phyloP scores from a whole-genome alignment of 768 basidiomycete genomes.

The Agrocybe chaxingu region DNA sequence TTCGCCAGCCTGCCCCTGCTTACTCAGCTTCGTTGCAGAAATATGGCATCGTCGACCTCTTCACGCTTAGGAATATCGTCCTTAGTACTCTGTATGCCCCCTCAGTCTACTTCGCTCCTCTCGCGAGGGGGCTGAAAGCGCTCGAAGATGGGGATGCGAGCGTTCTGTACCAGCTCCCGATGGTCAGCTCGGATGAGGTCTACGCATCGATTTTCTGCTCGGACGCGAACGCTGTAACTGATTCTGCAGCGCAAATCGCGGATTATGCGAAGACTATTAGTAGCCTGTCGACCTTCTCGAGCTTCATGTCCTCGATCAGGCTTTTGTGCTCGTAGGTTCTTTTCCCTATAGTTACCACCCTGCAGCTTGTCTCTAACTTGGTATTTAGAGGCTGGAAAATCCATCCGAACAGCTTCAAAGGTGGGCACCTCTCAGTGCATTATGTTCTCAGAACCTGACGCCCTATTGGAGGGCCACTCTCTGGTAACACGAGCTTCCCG shows the following conservation, averaged over 20 bases:
- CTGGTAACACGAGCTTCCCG: conserved; percentile 33
- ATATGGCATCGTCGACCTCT: conserved; percentile 37
- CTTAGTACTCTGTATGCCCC: conserved; percentile 33
- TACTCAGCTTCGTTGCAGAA: conserved; percentile 7
- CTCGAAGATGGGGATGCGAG: conserved; percentile 27
- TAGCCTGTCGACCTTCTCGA: too few relatives aligned
- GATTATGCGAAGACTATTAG: too few relatives aligned
- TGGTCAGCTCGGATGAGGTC: not conserved
- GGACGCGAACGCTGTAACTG: not conserved
- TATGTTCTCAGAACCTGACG: too few relatives aligned
- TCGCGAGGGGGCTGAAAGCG: conserved; percentile 34
- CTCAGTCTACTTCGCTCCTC: conserved; percentile 23
- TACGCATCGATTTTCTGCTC: not conserved
- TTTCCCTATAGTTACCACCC: not conserved
- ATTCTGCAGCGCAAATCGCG: not conserved
- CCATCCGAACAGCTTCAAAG: conserved; percentile 8
- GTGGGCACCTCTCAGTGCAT: not conserved
- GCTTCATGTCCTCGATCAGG: not conserved
- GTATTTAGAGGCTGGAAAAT: not conserved
- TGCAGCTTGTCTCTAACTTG: not conserved
- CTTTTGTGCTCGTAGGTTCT: conserved; percentile 3
- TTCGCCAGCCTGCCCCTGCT: conserved; percentile 29
- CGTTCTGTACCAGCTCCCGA: not conserved
- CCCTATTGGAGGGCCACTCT: conserved; percentile 27
- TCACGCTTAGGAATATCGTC: conserved; percentile 21